phyloP scores from a whole-genome alignment of 169 alveolate species.

The Miamiensis avidus region DNA sequence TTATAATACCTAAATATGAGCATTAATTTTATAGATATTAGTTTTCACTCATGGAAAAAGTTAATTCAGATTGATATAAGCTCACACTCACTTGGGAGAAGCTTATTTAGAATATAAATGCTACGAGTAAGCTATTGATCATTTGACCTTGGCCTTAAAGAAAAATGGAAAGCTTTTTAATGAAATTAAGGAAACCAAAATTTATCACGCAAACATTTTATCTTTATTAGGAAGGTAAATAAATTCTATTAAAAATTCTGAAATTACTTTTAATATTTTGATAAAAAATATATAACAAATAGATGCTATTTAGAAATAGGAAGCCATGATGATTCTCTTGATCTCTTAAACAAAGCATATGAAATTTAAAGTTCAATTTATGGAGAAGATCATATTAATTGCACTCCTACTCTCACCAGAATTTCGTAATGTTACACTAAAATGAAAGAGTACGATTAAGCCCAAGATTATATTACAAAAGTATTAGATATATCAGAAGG shows the following conservation, averaged over 20 bases:
- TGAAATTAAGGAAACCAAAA: constrained; percentile 65
- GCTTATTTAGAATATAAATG: constrained; percentile 55
- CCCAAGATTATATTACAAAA: constrained; percentile 31
- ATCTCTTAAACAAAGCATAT: constrained; percentile 41
- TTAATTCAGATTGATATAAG: constrained; percentile 59
- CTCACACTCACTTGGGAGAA: constrained; percentile 75
- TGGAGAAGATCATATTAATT: constrained; percentile 35
- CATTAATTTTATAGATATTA: constrained; percentile 27
- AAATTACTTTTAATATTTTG: constrained; percentile 36
- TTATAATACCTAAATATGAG: not conserved
- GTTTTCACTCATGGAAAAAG: constrained; percentile 72
- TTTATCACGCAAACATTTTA: constrained; percentile 67
- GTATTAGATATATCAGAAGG: constrained; percentile 54
- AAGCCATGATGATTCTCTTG: constrained; percentile 49
- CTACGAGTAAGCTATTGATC: constrained; percentile 81
- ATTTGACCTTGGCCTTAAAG: constrained; percentile 73
- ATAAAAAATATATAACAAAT: not conserved
- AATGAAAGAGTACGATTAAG: constrained; percentile 65
- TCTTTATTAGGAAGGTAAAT: constrained; percentile 67
- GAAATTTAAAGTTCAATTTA: constrained; percentile 41
- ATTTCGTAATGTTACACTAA: constrained; percentile 55
- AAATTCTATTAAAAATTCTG: not conserved
- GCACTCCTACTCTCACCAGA: constrained; percentile 23
- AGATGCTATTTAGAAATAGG: constrained; percentile 39
- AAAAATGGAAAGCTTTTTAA: constrained; percentile 69